These are phyloP conservation scores for Colletotrichum sp. DNA, from an alignment of 2,329 filamentous ascomycete genomes.

Conservation along the genomic window DNA sequence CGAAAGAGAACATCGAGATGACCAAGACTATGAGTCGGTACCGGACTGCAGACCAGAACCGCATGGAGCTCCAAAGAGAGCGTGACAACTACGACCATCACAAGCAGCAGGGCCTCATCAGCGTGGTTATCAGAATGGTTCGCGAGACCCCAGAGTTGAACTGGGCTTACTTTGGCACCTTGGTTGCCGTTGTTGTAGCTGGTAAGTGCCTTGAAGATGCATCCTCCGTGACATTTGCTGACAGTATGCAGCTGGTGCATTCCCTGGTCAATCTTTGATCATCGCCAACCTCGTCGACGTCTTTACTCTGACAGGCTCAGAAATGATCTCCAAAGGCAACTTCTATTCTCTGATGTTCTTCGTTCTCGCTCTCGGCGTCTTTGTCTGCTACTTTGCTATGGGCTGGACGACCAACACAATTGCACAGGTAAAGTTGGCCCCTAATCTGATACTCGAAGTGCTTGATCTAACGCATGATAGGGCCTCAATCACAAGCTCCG, in stretches of 20 bases:
- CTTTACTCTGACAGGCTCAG: constrained; percentile 38
- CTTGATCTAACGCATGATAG: neutral
- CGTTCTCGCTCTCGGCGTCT: constrained; percentile 49
- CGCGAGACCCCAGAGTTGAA: constrained; percentile 40
- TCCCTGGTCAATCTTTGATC: constrained; percentile 49
- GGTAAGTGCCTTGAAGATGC: constrained; percentile 17
- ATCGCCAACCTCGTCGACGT: constrained; percentile 45
- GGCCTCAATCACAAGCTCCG: constrained; percentile 29
- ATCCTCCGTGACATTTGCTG: neutral
- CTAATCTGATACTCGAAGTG: neutral
- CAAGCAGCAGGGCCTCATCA: constrained; percentile 33
- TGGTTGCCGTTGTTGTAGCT: constrained; percentile 32
- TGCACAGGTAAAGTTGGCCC: constrained; percentile 26
- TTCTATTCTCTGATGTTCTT: constrained; percentile 63
- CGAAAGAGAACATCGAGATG: constrained; percentile 22
- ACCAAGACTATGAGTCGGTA: constrained; percentile 36
- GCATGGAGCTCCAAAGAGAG: constrained; percentile 37
- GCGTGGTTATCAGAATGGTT: constrained; percentile 36
- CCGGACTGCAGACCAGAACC: constrained; percentile 30
- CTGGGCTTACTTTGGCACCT: constrained; percentile 38
- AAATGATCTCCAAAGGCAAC: constrained; percentile 45
- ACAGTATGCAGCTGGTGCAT: constrained; percentile 33
- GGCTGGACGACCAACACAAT: constrained; percentile 40
- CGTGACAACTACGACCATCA: constrained; percentile 41
- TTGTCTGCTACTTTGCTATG: constrained; percentile 47